These are phyloP conservation scores for Sporodiniella umbellata DNA, from an alignment of 371 early-diverging fungal genomes.

Conservation along the genomic window DNA sequence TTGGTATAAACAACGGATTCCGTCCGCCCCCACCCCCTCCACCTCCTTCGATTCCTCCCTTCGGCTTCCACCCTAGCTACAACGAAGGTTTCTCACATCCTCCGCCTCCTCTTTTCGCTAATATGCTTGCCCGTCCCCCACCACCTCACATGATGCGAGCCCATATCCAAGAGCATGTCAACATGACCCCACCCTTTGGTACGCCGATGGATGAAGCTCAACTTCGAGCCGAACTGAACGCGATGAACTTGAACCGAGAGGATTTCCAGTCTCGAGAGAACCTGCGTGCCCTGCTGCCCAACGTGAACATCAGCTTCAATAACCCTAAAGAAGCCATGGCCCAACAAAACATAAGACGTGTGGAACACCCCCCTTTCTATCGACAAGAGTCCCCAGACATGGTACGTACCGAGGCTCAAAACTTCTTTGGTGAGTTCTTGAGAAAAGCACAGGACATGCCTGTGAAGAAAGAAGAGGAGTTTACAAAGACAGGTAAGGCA, in stretches of 20 bases:
- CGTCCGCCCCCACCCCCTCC: conserved; percentile 18
- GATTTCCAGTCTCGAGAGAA: conserved; percentile 43
- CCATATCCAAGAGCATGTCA: conserved; percentile 4
- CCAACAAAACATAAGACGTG: background rate
- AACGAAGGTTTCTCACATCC: conserved; percentile 7
- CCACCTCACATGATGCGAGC: conserved; percentile 22
- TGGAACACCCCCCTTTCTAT: background rate
- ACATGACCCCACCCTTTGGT: conserved; percentile 5
- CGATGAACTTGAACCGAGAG: conserved; percentile 8
- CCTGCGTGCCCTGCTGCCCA: conserved; percentile 64
- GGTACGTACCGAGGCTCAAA: conserved; percentile 52
- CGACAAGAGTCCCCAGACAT: background rate
- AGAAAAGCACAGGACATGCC: conserved; percentile 52
- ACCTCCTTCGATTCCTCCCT: conserved; percentile 7
- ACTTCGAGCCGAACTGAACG: conserved; percentile 15
- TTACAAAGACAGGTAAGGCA: conserved; percentile 7
- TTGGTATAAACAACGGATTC: conserved; percentile 21
- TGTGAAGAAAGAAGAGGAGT: conserved; percentile 10
- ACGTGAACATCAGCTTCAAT: conserved; percentile 66
- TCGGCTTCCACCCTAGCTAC: conserved; percentile 12
- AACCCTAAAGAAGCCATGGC: conserved; percentile 12
- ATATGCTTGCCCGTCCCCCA: conserved; percentile 26
- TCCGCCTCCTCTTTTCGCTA: conserved; percentile 4
- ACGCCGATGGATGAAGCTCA: conserved; percentile 4
- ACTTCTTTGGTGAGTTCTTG: conserved; percentile 67